Percentiles rank a stretch among this genome's conserved stretches.
phyloP scores from a whole-genome alignment of 768 basidiomycete species.

The Coprinopsis strossmayeri region DNA sequence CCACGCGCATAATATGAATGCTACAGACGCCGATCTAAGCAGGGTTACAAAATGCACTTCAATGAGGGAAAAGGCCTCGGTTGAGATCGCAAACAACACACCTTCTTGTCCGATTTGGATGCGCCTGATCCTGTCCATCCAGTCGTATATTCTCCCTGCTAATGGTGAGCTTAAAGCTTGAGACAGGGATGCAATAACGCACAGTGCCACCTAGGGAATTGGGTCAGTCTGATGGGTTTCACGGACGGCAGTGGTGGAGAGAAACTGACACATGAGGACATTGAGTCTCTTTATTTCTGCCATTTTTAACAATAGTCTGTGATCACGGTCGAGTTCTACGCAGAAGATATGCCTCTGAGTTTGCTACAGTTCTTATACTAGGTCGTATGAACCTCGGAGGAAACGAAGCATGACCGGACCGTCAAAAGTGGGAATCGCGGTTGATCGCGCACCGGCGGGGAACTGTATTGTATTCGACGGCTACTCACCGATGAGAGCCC shows the following conservation, averaged over 20 bases:
- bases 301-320: slow-evolving; percentile 32
- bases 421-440: neutral
- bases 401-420: neutral
- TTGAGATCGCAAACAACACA: slow-evolving; percentile 22
- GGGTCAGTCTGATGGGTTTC: neutral
- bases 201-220: slow-evolving; percentile 31
- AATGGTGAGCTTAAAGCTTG: slow-evolving; percentile 3
- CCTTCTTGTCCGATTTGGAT: slow-evolving; percentile 94
- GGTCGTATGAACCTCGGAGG: slow-evolving; percentile 5
- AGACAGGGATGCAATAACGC: slow-evolving; percentile 13
- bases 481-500: too few relatives aligned
- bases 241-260: neutral
- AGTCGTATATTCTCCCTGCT: slow-evolving; percentile 84
- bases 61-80: too few relatives aligned
- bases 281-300: slow-evolving; percentile 42
- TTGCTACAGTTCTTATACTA: neutral
- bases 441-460: neutral
- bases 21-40: slow-evolving; percentile 64
- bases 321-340: too few relatives aligned
- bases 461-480: too few relatives aligned
- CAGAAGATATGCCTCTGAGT: too few relatives aligned
- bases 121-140: slow-evolving; percentile 92
- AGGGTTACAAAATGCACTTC: too few relatives aligned
- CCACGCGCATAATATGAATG: neutral
- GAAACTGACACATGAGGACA: slow-evolving; percentile 67